Conservation (phyloP, 2,329 filamentous ascomycete species). For the Ophiobolus disseminans region DNA sequence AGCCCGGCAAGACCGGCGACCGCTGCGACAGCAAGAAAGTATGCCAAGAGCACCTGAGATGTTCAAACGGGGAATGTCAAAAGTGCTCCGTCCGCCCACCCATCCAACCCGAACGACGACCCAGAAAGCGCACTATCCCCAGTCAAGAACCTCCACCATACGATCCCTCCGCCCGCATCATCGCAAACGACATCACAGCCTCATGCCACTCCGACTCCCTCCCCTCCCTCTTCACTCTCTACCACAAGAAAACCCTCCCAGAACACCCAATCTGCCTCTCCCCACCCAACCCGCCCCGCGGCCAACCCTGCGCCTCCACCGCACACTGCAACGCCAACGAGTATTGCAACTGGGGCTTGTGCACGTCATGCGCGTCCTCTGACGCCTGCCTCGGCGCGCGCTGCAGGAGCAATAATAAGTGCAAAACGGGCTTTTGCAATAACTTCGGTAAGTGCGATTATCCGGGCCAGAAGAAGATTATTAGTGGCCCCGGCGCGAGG, state of each 20-base stretch:
- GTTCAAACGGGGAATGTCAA: conserved; percentile 28
- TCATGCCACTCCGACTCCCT: conserved; percentile 28
- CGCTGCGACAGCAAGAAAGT: conserved; percentile 36
- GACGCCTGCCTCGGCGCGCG: conserved; percentile 33
- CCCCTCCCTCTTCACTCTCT: conserved; percentile 17
- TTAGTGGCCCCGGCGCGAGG: conserved; percentile 28
- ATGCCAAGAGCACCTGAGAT: conserved; percentile 38
- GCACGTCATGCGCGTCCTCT: conserved; percentile 22
- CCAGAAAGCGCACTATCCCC: background rate
- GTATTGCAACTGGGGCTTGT: conserved; percentile 40
- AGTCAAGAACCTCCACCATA: conserved; percentile 1
- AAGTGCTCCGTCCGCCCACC: conserved; percentile 22
- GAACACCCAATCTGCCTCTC: conserved; percentile 14
- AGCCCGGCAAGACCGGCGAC: conserved; percentile 36
- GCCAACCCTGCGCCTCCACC: conserved; percentile 33
- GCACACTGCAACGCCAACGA: conserved; percentile 33
- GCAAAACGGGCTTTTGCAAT: conserved; percentile 45
- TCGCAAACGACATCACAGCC: conserved; percentile 19
- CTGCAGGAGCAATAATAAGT: conserved; percentile 37
- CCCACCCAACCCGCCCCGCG: conserved; percentile 6
- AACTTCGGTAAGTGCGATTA: conserved; percentile 39
- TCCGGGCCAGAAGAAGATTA: conserved; percentile 23
- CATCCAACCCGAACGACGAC: conserved; percentile 12
- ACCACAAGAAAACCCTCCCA: conserved; percentile 1
- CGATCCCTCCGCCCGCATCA: conserved; percentile 3